Evolutionary conservation across 305 asterid genomes (phyloP).

Genomic region (Fraxinus greggii): DNA sequence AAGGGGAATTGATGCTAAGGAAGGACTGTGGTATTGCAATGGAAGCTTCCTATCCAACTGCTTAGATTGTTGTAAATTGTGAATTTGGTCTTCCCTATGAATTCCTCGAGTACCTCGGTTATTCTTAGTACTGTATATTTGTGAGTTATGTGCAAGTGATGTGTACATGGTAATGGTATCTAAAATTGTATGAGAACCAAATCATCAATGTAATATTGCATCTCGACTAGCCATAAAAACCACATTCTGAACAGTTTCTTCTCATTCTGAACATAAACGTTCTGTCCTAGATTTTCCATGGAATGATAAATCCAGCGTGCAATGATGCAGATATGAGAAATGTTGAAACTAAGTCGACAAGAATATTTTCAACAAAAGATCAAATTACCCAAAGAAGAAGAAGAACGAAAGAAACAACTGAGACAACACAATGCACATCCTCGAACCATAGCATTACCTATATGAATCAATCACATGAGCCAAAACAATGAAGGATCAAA

Average conservation of each 20-base stretch:
- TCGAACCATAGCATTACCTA: not conserved
- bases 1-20: slow-evolving; percentile 26
- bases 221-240: not conserved
- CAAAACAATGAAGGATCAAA: slow-evolving; percentile 19
- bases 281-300: not conserved
- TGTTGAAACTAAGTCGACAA: not conserved
- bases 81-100: not conserved
- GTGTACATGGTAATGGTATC: not conserved
- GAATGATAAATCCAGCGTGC: not conserved
- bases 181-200: not conserved
- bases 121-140: not conserved
- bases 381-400: not conserved
- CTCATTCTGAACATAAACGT: not conserved
- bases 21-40: slow-evolving; percentile 33
- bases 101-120: not conserved
- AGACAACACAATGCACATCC: not conserved
- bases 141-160: not conserved
- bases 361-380: not conserved
- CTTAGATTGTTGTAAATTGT: not conserved
- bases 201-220: not conserved
- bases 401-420: not conserved
- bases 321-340: not conserved
- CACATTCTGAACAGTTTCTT: not conserved
- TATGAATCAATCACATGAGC: slow-evolving; percentile 5
- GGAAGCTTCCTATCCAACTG: slow-evolving; percentile 30